Percentiles rank a stretch among this genome's conserved stretches.
Evolutionary conservation across 805 yeast species (phyloP).

Genomic region (Torulaspora maleeae): DNA sequence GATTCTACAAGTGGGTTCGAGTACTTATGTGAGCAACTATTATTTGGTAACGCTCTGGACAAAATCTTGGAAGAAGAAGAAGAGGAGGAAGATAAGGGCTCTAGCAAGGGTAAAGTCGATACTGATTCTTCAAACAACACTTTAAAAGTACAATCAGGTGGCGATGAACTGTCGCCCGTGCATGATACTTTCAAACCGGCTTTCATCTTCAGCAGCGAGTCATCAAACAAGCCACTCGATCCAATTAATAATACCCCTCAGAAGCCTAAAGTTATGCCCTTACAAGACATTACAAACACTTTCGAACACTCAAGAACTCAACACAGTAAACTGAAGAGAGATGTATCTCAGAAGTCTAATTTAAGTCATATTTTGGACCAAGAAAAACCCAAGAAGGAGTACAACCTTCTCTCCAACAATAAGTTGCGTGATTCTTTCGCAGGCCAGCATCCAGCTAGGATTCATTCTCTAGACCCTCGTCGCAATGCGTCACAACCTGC

Average conservation of each 20-base stretch:
- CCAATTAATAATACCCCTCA: not conserved
- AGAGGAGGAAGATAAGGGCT: constrained; percentile 7
- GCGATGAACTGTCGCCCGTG: not conserved
- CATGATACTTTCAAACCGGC: constrained; percentile 5
- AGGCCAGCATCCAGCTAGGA: constrained; percentile 2
- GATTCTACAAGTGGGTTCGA: constrained; percentile 30
- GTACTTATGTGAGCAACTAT: constrained; percentile 30
- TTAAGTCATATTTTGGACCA: constrained; percentile 7
- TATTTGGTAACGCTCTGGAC: constrained; percentile 29
- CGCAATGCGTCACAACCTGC: constrained; percentile 30
- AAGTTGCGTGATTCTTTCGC: constrained; percentile 18
- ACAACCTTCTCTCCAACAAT: not conserved
- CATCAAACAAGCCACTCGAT: not conserved
- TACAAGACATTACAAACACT: constrained; percentile 12
- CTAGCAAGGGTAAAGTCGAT: not conserved
- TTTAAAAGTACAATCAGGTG: not conserved
- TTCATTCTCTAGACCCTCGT: constrained; percentile 31
- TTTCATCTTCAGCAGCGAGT: constrained; percentile 2
- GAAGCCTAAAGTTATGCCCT: constrained; percentile 5
- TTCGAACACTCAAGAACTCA: not conserved
- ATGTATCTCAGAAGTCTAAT: constrained; percentile 12
- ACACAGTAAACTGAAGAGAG: constrained; percentile 10
- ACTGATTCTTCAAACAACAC: constrained; percentile 5
- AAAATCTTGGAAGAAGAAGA: constrained; percentile 28
- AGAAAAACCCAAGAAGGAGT: not conserved